Evolutionary conservation across 1,284 basidiomycete species (phyloP).

Genomic region (Pyrrhoderma lamaoense): DNA sequence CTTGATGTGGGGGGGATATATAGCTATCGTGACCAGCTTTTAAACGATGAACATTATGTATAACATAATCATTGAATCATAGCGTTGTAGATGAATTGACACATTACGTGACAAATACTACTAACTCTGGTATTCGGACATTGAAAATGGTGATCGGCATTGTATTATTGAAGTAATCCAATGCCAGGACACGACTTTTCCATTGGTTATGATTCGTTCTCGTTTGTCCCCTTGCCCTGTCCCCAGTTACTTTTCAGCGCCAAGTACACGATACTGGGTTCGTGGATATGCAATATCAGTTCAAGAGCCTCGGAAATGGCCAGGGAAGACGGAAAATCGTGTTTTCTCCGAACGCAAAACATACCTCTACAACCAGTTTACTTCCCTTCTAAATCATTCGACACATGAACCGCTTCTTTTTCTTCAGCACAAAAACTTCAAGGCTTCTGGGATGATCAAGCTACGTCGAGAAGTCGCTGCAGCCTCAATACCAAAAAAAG

Average conservation of each 20-base stretch:
- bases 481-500: constrained; percentile 38
- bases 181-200: no score
- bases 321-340: constrained; percentile 45
- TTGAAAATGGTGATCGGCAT: no score
- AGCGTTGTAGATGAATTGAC: no score
- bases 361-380: constrained; percentile 70
- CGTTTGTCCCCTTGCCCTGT: no score
- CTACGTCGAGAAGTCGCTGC: constrained; percentile 57
- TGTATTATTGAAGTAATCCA: no score
- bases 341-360: constrained; percentile 66
- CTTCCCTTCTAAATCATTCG: constrained; percentile 50
- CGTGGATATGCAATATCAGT: constrained; percentile 47
- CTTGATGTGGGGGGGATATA: no score
- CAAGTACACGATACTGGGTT: neutral
- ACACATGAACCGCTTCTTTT: constrained; percentile 51
- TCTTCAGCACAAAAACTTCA: constrained; percentile 65
- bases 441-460: constrained; percentile 51
- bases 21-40: no score
- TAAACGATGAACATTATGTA: no score
- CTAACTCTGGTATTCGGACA: no score
- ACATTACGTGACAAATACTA: no score
- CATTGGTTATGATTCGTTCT: no score
- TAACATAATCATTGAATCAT: no score
- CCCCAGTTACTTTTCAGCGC: neutral
- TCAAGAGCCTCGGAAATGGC: constrained; percentile 42